Evolutionary conservation across 2,329 filamentous ascomycete genomes (phyloP).

Genomic region (Atkinsonella texensis): DNA sequence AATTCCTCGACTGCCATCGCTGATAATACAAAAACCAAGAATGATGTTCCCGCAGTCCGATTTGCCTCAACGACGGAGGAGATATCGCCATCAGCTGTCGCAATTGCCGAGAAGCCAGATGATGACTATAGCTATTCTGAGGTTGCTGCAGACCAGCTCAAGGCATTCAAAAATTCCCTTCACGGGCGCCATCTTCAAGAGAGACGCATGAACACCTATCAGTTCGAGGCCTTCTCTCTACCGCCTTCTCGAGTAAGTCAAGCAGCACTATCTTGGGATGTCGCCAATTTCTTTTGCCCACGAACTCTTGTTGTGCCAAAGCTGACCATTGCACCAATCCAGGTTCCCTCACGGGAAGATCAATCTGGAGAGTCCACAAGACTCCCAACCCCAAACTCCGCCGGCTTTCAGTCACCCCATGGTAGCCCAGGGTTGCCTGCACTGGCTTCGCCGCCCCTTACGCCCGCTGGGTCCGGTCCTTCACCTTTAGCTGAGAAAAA

Average conservation of each 20-base stretch:
- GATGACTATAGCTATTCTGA: conserved; percentile 24
- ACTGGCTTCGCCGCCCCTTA: conserved; percentile 80
- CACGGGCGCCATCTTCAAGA: conserved; percentile 70
- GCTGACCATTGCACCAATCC: not conserved
- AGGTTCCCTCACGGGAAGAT: conserved; percentile 51
- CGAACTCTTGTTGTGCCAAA: not conserved
- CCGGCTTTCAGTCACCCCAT: conserved; percentile 52
- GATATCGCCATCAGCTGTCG: conserved; percentile 40
- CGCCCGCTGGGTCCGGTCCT: conserved; percentile 61
- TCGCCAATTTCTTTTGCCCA: no score
- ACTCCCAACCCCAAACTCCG: conserved; percentile 52
- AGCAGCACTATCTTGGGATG: conserved; percentile 4
- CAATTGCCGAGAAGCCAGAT: conserved; percentile 16
- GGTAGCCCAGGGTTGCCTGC: conserved; percentile 55
- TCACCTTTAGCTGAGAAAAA: conserved; percentile 18
- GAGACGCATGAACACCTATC: conserved; percentile 71
- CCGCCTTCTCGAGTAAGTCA: conserved; percentile 69
- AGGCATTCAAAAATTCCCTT: conserved; percentile 58
- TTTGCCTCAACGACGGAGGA: conserved; percentile 62
- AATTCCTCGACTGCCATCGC: conserved; percentile 2
- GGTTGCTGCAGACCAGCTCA: conserved; percentile 51
- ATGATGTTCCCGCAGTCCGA: conserved; percentile 43
- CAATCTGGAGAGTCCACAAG: conserved; percentile 48
- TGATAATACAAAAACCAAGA: conserved; percentile 10
- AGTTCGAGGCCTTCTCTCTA: conserved; percentile 82